phyloP scores from a whole-genome alignment of 495 filamentous ascomycete species.

The Daldinia bambusicola region DNA sequence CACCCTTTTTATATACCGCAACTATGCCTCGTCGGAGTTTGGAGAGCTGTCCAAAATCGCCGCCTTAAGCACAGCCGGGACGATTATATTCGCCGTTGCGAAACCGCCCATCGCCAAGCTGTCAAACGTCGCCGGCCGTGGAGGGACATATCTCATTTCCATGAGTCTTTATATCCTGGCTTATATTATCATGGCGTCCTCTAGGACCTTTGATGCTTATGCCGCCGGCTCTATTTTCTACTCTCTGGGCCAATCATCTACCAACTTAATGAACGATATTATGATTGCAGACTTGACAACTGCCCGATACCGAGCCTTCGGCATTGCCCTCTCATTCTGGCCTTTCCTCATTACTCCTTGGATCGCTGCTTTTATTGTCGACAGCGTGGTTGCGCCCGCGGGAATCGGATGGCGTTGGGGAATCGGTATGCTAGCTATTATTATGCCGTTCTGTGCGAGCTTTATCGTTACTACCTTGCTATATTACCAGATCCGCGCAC shows the following conservation, averaged over 20 bases:
- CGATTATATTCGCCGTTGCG: constrained; percentile 57
- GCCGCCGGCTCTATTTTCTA: constrained; percentile 60
- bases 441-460: constrained; percentile 60
- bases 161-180: constrained; percentile 58
- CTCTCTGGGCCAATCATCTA: constrained; percentile 57
- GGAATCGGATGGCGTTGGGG: constrained; percentile 64
- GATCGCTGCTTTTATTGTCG: constrained; percentile 57
- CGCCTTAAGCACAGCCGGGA: constrained; percentile 55
- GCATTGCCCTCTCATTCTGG: constrained; percentile 57
- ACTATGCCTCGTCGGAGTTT: constrained; percentile 59
- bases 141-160: constrained; percentile 57
- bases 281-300: constrained; percentile 60
- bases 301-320: constrained; percentile 59
- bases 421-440: constrained; percentile 62
- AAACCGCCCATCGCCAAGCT: constrained; percentile 63
- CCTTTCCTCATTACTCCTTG: constrained; percentile 61
- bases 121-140: constrained; percentile 60
- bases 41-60: constrained; percentile 55
- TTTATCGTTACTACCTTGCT: constrained; percentile 60
- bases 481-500: constrained; percentile 54
- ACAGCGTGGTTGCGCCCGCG: constrained; percentile 52
- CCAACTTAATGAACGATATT: constrained; percentile 59
- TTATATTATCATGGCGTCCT: constrained; percentile 60
- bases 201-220: constrained; percentile 55
- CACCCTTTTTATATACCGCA: constrained; percentile 59